Evolutionary conservation across 768 basidiomycete genomes (phyloP).

Genomic region (Tubosaeta sp.): DNA sequence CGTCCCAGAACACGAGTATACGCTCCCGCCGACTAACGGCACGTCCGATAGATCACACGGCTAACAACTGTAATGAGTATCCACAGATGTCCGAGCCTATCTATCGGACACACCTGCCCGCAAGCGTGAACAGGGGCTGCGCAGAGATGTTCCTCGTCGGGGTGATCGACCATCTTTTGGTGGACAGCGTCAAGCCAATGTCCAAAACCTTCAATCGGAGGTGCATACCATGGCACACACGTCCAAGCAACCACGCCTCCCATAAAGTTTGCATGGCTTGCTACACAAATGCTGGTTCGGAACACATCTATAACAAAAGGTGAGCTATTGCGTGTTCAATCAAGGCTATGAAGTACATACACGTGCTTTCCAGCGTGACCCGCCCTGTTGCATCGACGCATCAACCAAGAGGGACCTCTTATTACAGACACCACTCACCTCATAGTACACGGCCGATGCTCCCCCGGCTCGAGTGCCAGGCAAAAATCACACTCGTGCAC

Average conservation of each 20-base stretch:
- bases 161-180: conserved; percentile 44
- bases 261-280: conserved; percentile 40
- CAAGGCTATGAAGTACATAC: conserved; percentile 28
- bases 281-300: conserved; percentile 54
- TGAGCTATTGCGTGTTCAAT: neutral
- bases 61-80: conserved; percentile 21
- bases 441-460: conserved; percentile 39
- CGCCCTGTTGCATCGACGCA: conserved; percentile 34
- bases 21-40: conserved; percentile 23
- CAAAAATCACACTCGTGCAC: conserved; percentile 40
- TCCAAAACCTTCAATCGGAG: neutral
- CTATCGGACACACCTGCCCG: conserved; percentile 38
- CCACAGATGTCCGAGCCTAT: neutral
- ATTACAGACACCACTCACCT: conserved; percentile 34
- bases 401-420: neutral
- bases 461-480: conserved; percentile 25
- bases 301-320: conserved; percentile 40
- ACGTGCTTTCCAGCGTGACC: conserved; percentile 55
- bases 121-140: conserved; percentile 52
- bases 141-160: conserved; percentile 49
- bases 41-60: conserved; percentile 38
- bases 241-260: conserved; percentile 47
- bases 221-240: conserved; percentile 48
- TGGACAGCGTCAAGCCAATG: neutral
- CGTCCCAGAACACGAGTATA: conserved; percentile 39